Conservation (phyloP, 805 yeast genomes). For the Clavispora vitiphila region DNA sequence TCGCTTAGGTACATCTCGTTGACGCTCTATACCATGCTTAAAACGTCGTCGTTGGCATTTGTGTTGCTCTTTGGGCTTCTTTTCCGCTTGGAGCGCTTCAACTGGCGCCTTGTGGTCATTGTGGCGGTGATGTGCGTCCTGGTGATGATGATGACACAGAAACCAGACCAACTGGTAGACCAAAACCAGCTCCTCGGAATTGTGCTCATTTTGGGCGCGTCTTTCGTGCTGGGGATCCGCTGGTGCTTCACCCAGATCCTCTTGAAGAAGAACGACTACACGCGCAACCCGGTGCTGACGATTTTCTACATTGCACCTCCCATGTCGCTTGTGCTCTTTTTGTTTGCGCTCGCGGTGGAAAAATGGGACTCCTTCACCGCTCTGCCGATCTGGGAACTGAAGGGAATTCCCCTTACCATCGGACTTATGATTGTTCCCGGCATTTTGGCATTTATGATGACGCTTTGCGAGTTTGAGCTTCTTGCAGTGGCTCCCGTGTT, state of each 20-base stretch:
- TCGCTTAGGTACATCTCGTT: conserved; percentile 76
- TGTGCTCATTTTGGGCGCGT: conserved; percentile 66
- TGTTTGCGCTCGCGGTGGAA: conserved; percentile 65
- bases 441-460: conserved; percentile 80
- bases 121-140: conserved; percentile 78
- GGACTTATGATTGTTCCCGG: conserved; percentile 74
- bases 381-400: conserved; percentile 61
- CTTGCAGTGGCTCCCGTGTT: conserved; percentile 77
- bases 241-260: conserved; percentile 94
- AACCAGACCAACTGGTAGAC: conserved; percentile 20
- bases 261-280: conserved; percentile 52
- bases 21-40: conserved; percentile 87
- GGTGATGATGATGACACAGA: conserved; percentile 77
- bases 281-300: conserved; percentile 75
- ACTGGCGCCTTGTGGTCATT: conserved; percentile 61
- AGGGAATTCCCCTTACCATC: conserved; percentile 53
- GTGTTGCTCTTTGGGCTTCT: conserved; percentile 84
- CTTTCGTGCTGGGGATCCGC: conserved; percentile 81
- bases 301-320: conserved; percentile 81
- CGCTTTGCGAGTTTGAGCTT: conserved; percentile 79
- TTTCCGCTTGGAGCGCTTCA: conserved; percentile 71
- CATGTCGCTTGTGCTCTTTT: conserved; percentile 61
- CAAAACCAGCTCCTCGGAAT: conserved; percentile 50
- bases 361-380: conserved; percentile 50
- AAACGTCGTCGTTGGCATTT: conserved; percentile 82